Evolutionary conservation across 1,139 yeast species (phyloP).

Genomic region (Blastobotrys ciferrii): DNA sequence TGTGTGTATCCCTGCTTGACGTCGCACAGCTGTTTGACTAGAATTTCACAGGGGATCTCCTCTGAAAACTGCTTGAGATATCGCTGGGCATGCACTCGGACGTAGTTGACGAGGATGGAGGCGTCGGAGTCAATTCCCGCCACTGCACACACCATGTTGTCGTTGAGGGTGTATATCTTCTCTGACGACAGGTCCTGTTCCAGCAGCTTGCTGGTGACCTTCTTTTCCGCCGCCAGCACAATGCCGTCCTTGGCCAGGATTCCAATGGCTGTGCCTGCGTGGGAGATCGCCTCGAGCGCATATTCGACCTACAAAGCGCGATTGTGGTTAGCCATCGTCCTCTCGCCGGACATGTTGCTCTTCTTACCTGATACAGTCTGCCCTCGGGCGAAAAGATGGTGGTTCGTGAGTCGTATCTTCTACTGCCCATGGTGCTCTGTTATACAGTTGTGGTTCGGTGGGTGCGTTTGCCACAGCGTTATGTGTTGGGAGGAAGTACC

Average conservation of each 20-base stretch:
- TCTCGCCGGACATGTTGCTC: constrained; percentile 7
- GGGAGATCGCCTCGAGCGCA: constrained; percentile 95
- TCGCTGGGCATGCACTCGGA: constrained; percentile 81
- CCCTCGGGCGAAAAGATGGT: constrained; percentile 99
- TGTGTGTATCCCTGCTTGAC: constrained; percentile 97
- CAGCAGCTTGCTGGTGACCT: constrained; percentile 84
- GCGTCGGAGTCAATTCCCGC: constrained; percentile 99
- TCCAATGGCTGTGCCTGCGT: constrained; percentile 98
- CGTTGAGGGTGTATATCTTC: constrained; percentile 82
- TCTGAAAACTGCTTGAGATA: constrained; percentile 84
- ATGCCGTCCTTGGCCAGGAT: constrained; percentile 90
- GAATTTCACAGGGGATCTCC: constrained; percentile 85
- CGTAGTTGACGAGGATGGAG: constrained; percentile 80
- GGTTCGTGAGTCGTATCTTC: constrained; percentile 95
- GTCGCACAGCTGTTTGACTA: constrained; percentile 88
- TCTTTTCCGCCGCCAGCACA: constrained; percentile 93
- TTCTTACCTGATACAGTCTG: constrained; percentile 75
- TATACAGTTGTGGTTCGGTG: neutral
- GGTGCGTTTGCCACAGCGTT: neutral
- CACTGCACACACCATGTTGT: constrained; percentile 86
- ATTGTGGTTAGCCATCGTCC: neutral
- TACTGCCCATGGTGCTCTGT: constrained; percentile 49
- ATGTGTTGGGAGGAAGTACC: constrained; percentile 1
- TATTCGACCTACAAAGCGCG: constrained; percentile 62
- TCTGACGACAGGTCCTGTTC: constrained; percentile 95